A percentile compares a stretch with the other conserved stretches of the same genome.
phyloP scores from a whole-genome alignment of 805 yeast species.

The Teunomyces gatunensis region DNA sequence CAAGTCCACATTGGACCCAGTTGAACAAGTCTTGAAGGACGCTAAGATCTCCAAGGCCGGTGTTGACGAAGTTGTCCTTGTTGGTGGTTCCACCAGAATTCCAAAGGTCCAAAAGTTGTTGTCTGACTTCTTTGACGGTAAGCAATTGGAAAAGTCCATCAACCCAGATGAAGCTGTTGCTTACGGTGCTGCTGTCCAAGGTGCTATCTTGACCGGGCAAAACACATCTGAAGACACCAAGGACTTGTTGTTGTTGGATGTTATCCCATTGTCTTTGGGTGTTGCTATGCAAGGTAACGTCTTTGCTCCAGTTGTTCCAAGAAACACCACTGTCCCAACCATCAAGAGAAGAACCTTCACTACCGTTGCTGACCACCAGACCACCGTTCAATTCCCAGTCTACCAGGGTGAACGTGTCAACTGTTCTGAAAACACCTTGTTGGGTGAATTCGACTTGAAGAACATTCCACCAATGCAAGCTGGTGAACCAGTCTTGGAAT shows the following conservation, averaged over 20 bases:
- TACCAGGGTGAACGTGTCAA: constrained; percentile 53
- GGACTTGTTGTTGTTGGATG: constrained; percentile 50
- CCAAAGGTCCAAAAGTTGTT: constrained; percentile 50
- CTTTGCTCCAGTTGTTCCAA: constrained; percentile 50
- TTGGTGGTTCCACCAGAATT: constrained; percentile 53
- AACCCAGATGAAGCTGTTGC: constrained; percentile 54
- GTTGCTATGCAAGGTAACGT: constrained; percentile 53
- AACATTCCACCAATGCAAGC: constrained; percentile 51
- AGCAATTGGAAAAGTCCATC: constrained; percentile 48
- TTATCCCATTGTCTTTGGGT: constrained; percentile 50
- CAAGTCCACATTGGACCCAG: constrained; percentile 50
- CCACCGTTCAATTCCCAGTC: constrained; percentile 51
- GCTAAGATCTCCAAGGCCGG: constrained; percentile 40
- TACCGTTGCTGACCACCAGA: constrained; percentile 51
- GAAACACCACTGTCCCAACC: constrained; percentile 52
- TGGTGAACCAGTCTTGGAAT: constrained; percentile 50
- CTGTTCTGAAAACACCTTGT: constrained; percentile 50
- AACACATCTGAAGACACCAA: constrained; percentile 49
- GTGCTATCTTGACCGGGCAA: constrained; percentile 51
- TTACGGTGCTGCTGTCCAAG: constrained; percentile 51
- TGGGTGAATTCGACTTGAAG: constrained; percentile 51
- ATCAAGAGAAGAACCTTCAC: constrained; percentile 52
- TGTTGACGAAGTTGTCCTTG: constrained; percentile 49
- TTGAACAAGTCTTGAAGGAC: constrained; percentile 49
- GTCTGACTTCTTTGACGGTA: constrained; percentile 50